Conservation (phyloP, 2,329 filamentous ascomycete species). For the Penicillium sclerotiorum region DNA sequence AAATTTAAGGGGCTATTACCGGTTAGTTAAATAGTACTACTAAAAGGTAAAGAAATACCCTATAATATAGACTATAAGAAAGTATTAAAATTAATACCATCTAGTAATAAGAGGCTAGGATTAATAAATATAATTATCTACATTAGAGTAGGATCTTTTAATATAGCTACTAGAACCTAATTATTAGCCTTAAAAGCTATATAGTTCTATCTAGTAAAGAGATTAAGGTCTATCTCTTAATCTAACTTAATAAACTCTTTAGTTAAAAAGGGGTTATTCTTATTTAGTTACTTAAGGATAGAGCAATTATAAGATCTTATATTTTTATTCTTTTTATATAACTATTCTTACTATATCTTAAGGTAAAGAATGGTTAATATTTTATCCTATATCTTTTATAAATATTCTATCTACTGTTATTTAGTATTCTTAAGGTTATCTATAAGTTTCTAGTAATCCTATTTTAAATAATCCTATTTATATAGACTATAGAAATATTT, state of each 20-base stretch:
- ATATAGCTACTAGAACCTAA: not conserved
- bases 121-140: not conserved
- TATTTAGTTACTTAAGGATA: too few relatives aligned
- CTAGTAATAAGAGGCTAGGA: not conserved
- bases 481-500: not conserved
- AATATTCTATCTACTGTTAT: not conserved
- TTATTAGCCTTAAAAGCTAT: not conserved
- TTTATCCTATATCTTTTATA: too few relatives aligned
- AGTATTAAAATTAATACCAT: not conserved
- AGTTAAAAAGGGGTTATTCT: too few relatives aligned
- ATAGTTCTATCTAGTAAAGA: not conserved
- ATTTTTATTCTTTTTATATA: not conserved
- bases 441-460: not conserved
- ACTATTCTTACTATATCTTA: not conserved
- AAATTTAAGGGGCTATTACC: not conserved
- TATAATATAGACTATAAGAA: not conserved
- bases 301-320: too few relatives aligned
- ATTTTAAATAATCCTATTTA: not conserved
- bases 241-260: too few relatives aligned
- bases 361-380: too few relatives aligned
- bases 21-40: not conserved
- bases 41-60: not conserved
- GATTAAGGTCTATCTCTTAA: not conserved
- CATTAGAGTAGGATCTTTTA: not conserved
- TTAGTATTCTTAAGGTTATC: not conserved